Evolutionary conservation across 1,284 basidiomycete species (phyloP), one percentile per base, ranked within the genome.

Genomic region (Marasmius sp.): DNA sequence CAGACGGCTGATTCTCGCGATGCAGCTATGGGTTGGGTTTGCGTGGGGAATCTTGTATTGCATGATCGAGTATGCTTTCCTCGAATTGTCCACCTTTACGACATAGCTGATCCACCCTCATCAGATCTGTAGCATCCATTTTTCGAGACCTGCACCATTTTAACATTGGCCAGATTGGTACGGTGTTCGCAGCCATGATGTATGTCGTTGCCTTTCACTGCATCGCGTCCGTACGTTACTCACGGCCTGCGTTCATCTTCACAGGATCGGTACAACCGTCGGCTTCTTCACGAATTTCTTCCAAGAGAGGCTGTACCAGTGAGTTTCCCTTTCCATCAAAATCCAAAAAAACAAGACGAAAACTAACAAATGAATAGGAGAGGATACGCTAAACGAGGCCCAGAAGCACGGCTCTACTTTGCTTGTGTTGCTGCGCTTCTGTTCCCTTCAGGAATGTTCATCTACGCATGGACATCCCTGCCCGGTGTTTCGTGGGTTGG

Each of bases 11-110:
- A 54, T 54, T 38, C 9, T n/a, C 11, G 9, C 1, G 16, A 37
- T 37, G n/a, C 16, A 54, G 52, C 64, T 92, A 16, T 94, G 91
- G 92, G 76, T 87, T 54, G 89, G 88, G 1, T 87, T 91, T 62
- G 83, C 83, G 0, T 94, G 92, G 92, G 92, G 92, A 0, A 82
- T 94, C 11, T 73, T 90, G 53, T 94, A 86, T 70, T 85, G 83
- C 61, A 75, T 92, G 62, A 77, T 93, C 36, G 85, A 87, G 81
- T 89, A 65, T 11, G 82, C 75, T 10, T 48, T 48, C 20, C n/a
- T 47, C 5, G 5, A 5, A 27, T 36, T 52, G 60, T 14, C 6
- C 36, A 56, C 48, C 18, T 50, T 18, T 41, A 59, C n/a, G 9
- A 36, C n/a, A 37, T 20, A 9, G 16, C 9, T 36, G 16, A 36